A percentile compares a stretch with the other conserved stretches of the same genome.
phyloP scores from a whole-genome alignment of 108 stramenopile genomes.

The Stephanodiscus triporus region DNA sequence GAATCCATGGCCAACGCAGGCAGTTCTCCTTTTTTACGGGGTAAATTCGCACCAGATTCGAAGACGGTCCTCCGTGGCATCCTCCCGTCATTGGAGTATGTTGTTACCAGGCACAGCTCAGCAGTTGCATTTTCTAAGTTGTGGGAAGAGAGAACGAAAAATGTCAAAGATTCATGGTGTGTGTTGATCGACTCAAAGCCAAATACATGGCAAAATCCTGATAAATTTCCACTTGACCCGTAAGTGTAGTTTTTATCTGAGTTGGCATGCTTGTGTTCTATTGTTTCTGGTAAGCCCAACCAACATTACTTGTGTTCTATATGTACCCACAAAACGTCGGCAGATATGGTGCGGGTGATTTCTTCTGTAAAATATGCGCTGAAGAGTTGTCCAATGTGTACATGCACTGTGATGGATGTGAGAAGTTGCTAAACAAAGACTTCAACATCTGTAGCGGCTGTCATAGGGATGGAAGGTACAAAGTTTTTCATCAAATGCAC shows the following conservation, averaged over 20 bases:
- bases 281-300: not conserved
- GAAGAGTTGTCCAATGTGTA: slow-evolving; percentile 85
- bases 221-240: slow-evolving; percentile 27
- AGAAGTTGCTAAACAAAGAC: slow-evolving; percentile 77
- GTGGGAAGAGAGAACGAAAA: slow-evolving; percentile 4
- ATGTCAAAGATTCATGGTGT: slow-evolving; percentile 17
- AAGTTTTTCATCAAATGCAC: slow-evolving; percentile 54
- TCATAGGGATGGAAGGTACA: slow-evolving; percentile 53
- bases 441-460: slow-evolving; percentile 85
- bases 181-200: slow-evolving; percentile 41
- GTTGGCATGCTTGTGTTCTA: not conserved
- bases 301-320: not conserved
- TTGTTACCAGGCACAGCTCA: slow-evolving; percentile 38
- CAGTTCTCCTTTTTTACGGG: not conserved
- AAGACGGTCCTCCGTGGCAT: slow-evolving; percentile 41
- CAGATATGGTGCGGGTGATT: slow-evolving; percentile 67
- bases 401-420: slow-evolving; percentile 90
- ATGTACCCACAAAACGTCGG: slow-evolving; percentile 34
- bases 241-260: slow-evolving; percentile 6
- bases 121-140: slow-evolving; percentile 15
- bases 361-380: slow-evolving; percentile 70
- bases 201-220: slow-evolving; percentile 46
- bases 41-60: slow-evolving; percentile 21
- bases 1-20: slow-evolving; percentile 1
- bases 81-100: slow-evolving; percentile 46